Base-by-base conservation (phyloP, 2,329 filamentous ascomycete genomes). In the Herpomyces periplanetae region DNA sequence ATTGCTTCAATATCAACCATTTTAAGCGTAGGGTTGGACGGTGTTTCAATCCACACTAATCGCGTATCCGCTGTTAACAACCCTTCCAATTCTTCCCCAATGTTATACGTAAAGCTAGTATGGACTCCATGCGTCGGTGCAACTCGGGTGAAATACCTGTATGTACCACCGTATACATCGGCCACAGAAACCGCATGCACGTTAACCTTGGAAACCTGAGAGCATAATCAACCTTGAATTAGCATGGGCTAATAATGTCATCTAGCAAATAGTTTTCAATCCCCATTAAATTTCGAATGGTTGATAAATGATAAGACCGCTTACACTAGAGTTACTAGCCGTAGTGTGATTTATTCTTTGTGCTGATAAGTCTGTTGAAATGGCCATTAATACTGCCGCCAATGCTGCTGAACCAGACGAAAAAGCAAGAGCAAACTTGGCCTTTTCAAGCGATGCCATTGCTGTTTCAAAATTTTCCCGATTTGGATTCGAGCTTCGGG, bases 111-210 rank as follows among this genome's bases (percentile, higher is more conserved):
- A 40, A 96, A 96, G 19, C 75, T 85, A 25, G 91, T 80, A 30
- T 64, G 57, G 21, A 96, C 69, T 31, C 75, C 69, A 39, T 96
- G 80, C 11, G 80, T 71, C 32, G 68, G 59, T 22, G 80, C 80
- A 19, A 91, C 80, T 44, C 88, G 73, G 27, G 80, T 96, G 48
- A 96, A 96, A 48, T 96, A 96, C 33, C 80, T 55, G 45, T 96
- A 80, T 16, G 80, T 96, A 30, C 80, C 80, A 30, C 80, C 80
- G 39, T 96, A 96, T 31, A 96, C 73, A 38, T 96, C 80, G 17
- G 71, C 85, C 18, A 96, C 69, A 25, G 71, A 88, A 31, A 96
- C 61, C 32, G 96, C 68, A 43, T 96, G 80, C 18, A n/a, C n/a
- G n/a, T n/a, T n/a, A n/a, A n/a, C n/a, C n/a, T n/a, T n/a, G n/a